Base-by-base conservation (phyloP, 2,329 filamentous ascomycete species). In the Aspergillus awamori region DNA sequence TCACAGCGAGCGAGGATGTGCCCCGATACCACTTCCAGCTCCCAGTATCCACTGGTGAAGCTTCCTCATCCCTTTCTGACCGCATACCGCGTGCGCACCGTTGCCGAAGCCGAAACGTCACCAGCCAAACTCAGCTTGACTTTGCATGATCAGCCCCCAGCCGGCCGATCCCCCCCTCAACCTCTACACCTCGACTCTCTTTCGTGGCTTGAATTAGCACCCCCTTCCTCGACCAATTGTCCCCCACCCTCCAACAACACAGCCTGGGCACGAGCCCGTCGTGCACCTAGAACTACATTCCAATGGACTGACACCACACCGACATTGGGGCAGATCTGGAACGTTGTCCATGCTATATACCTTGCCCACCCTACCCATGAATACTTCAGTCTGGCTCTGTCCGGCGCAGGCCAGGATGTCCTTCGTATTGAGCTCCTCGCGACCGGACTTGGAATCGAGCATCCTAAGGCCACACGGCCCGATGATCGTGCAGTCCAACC, bases 11-110 rank as follows among this genome's bases (percentile, higher is more conserved):
- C 39, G 17, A 26, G 36, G 33, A 53, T 43, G 22, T 6, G 43
- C 3, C 20, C 60, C 15, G 28, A 54, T 2, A 26, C 57, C 7
- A 38, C 22, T 17, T 5, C 49, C 62, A 78, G 75, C 58, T 75
- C 78, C 30, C 69, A 69, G n/a, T 51, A 51, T 17, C 47, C 47
- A 8, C 24, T 30, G 59, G 75, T 82, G 24, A 81, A 81, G 64
- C 75, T 82, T 28, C 80, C 80, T 17, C 78, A 82, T 58, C 80
- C 80, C 4, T 82, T 77, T 53, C 72, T 82, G 41, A 81, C 80
- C 2, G 68, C 75, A 60, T 82, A 81, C 64, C 72, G 70, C 28
- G 77, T 81, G 45, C 67, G 69, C 38, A 61, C 67, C 1, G 63
- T 74, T 39, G 63, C 65, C 8, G 66, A 71, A 10, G 69, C 71